Evolutionary conservation across 2,329 filamentous ascomycete species (phyloP).

Genomic region (Berkeleyomyces rouxiae): DNA sequence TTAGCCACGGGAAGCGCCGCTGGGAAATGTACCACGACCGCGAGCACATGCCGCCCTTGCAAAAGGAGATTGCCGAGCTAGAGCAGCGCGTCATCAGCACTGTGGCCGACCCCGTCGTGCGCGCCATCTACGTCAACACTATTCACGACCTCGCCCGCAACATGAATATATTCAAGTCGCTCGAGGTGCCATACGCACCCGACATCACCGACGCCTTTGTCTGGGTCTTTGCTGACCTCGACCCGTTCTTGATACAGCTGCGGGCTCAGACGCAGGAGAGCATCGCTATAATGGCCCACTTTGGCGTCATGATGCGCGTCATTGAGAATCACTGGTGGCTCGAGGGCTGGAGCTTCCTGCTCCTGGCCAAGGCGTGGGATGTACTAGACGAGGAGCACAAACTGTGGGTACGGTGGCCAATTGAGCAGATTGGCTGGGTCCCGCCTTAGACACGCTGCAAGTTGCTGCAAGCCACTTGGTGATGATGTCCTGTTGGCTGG

Average conservation of each 20-base stretch:
- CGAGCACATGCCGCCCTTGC: not conserved
- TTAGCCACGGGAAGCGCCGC: conserved; percentile 17
- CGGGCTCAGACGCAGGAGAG: conserved; percentile 18
- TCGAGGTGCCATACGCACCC: conserved; percentile 4
- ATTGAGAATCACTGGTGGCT: conserved; percentile 22
- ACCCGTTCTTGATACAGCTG: conserved; percentile 22
- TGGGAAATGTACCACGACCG: conserved; percentile 15
- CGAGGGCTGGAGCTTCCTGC: conserved; percentile 21
- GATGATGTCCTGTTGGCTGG: not conserved
- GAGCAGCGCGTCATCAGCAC: conserved; percentile 8
- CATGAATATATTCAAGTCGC: conserved; percentile 4
- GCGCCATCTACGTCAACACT: conserved; percentile 1
- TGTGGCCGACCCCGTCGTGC: conserved; percentile 3
- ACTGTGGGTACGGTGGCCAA: conserved; percentile 21
- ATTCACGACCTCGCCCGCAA: conserved; percentile 8
- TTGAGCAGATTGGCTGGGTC: conserved; percentile 15
- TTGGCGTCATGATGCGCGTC: conserved; percentile 21
- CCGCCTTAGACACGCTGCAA: conserved; percentile 3
- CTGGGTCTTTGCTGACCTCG: conserved; percentile 24
- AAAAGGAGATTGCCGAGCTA: conserved; percentile 8
- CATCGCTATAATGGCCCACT: conserved; percentile 22
- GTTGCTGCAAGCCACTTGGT: not conserved
- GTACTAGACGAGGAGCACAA: conserved; percentile 23
- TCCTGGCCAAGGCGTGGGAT: conserved; percentile 20
- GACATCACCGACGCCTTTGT: conserved; percentile 25